Conservation (phyloP, 2,329 filamentous ascomycete species). For the Ophiostoma novo-ulmi region DNA sequence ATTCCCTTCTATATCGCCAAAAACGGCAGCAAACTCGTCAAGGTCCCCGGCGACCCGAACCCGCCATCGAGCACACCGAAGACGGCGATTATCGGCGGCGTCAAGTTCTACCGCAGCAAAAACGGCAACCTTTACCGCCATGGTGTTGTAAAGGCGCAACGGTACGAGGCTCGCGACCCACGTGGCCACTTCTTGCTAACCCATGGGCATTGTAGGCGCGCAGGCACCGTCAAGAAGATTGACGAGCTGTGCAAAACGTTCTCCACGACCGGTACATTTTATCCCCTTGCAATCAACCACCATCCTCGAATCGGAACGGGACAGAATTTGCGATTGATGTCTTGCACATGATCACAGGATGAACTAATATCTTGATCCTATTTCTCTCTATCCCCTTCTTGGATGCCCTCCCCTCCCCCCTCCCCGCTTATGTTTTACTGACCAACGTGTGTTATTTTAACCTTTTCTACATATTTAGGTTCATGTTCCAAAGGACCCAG, state of each 20-base stretch:
- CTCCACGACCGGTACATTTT: constrained; percentile 61
- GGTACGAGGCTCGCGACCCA: constrained; percentile 50
- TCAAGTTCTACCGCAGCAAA: constrained; percentile 80
- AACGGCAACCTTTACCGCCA: constrained; percentile 79
- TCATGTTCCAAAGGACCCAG: constrained; percentile 74
- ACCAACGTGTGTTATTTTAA: constrained; percentile 15
- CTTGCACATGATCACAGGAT: background rate
- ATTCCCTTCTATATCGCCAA: constrained; percentile 68
- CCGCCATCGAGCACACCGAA: constrained; percentile 67
- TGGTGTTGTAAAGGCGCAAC: constrained; percentile 68
- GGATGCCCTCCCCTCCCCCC: background rate
- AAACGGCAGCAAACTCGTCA: constrained; percentile 77
- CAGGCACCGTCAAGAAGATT: constrained; percentile 59
- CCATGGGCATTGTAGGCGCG: constrained; percentile 38
- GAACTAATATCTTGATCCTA: background rate
- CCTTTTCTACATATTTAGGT: constrained; percentile 50
- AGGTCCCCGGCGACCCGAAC: constrained; percentile 59
- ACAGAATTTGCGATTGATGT: background rate
- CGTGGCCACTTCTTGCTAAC: constrained; percentile 35
- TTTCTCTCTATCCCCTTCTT: background rate
- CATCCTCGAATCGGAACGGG: background rate
- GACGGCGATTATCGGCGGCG: constrained; percentile 64
- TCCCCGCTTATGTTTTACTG: constrained; percentile 11
- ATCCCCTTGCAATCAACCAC: constrained; percentile 1
- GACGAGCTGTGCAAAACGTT: constrained; percentile 69